phyloP scores from a whole-genome alignment of 805 yeast genomes.

The Ogataea thermomethanolica region DNA sequence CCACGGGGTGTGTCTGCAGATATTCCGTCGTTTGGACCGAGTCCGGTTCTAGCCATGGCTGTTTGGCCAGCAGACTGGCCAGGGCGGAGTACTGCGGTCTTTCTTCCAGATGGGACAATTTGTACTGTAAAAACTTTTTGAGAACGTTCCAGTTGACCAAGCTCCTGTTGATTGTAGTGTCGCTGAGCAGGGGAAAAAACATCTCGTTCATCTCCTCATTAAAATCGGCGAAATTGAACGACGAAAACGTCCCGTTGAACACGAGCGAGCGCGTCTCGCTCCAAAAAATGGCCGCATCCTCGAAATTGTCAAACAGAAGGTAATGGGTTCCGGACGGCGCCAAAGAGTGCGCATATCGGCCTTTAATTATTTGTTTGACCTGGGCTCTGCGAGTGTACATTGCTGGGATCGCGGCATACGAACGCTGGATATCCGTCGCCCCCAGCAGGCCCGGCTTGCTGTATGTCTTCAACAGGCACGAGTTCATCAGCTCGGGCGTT shows the following conservation, averaged over 20 bases:
- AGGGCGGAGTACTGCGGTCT: constrained; percentile 5
- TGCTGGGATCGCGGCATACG: constrained; percentile 33
- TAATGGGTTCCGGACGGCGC: constrained; percentile 48
- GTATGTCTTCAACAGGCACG: constrained; percentile 29
- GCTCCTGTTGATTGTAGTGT: constrained; percentile 11
- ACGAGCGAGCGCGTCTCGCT: constrained; percentile 43
- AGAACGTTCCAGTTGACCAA: constrained; percentile 6
- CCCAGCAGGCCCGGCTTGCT: constrained; percentile 38
- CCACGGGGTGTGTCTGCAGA: constrained; percentile 10
- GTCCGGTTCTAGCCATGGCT: constrained; percentile 11
- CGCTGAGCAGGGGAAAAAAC: constrained; percentile 22
- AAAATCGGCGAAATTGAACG: constrained; percentile 43
- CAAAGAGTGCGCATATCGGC: constrained; percentile 45
- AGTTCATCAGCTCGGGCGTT: too few relatives aligned
- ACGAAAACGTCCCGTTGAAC: constrained; percentile 48
- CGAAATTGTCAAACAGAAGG: constrained; percentile 44
- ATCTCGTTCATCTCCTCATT: constrained; percentile 19
- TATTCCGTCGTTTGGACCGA: not conserved
- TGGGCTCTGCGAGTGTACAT: constrained; percentile 18
- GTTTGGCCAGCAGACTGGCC: constrained; percentile 6
- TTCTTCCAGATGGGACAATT: constrained; percentile 5
- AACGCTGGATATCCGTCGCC: constrained; percentile 37
- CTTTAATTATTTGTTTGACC: constrained; percentile 43
- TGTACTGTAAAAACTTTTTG: not conserved
- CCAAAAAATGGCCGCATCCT: constrained; percentile 50